These are phyloP conservation scores for Heimioporus sp. DNA, from an alignment of 768 basidiomycete genomes.

Conservation along the genomic window DNA sequence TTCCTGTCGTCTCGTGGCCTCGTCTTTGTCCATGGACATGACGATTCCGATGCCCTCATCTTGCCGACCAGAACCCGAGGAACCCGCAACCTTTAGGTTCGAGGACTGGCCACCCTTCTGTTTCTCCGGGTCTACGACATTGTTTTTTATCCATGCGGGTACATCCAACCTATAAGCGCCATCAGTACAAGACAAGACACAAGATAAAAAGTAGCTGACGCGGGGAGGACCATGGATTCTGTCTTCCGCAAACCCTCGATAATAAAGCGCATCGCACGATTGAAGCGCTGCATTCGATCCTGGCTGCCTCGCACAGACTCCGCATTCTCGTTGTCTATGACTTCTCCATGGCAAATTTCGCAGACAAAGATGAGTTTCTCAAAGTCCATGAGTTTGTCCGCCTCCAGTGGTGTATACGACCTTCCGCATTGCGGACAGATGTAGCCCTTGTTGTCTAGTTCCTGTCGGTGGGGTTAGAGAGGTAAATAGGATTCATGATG, in stretches of 20 bases:
- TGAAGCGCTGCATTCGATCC: conserved; percentile 95
- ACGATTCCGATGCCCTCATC: conserved; percentile 85
- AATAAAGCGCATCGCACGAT: conserved; percentile 85
- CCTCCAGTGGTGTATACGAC: conserved; percentile 83
- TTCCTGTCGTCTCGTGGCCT: conserved; percentile 67
- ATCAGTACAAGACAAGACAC: neutral
- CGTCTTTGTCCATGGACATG: conserved; percentile 87
- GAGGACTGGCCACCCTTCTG: conserved; percentile 50
- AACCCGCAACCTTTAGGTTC: conserved; percentile 73
- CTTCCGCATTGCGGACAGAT: conserved; percentile 87
- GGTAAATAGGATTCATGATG: neutral
- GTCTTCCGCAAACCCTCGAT: conserved; percentile 86
- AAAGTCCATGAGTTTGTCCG: conserved; percentile 79
- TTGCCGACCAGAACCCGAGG: conserved; percentile 52
- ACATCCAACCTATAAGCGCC: conserved; percentile 67
- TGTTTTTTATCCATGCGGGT: conserved; percentile 73
- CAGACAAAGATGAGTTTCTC: conserved; percentile 67
- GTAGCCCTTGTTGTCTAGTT: conserved; percentile 97
- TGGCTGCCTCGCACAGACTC: conserved; percentile 83
- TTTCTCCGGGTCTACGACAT: conserved; percentile 63
- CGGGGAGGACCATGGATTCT: conserved; percentile 82
- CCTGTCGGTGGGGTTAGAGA: conserved; percentile 44
- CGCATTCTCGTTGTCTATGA: conserved; percentile 89
- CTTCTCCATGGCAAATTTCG: conserved; percentile 83
- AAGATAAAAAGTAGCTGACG: conserved; percentile 45